Percentiles rank a stretch among this genome's conserved stretches.
Evolutionary conservation across 1,284 basidiomycete genomes (phyloP).

Genomic region (Heimioporus retisporus): DNA sequence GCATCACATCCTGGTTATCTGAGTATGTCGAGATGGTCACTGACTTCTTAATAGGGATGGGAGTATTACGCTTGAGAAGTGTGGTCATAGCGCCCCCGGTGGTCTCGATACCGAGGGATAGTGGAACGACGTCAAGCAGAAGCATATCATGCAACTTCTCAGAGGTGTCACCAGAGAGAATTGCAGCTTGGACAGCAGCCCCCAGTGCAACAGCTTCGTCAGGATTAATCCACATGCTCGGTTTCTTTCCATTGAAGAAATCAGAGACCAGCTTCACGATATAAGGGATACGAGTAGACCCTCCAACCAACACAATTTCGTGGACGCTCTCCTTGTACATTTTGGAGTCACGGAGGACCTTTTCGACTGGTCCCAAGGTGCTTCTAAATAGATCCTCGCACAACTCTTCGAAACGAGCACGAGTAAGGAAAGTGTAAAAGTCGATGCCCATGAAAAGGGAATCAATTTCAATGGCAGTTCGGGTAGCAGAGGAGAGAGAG

Average conservation of each 20-base stretch:
- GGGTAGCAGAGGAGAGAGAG: constrained; percentile 94
- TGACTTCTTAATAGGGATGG: constrained; percentile 98
- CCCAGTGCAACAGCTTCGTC: constrained; percentile 97
- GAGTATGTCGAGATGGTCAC: constrained; percentile 99
- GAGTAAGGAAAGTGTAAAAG: constrained; percentile 96
- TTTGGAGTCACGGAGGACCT: constrained; percentile 97
- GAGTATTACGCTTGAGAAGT: constrained; percentile 96
- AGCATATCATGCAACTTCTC: constrained; percentile 87
- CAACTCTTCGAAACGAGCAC: constrained; percentile 99
- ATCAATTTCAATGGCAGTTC: constrained; percentile 93
- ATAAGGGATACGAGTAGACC: constrained; percentile 99
- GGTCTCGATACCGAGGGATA: constrained; percentile 98
- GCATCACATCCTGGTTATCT: constrained; percentile 93
- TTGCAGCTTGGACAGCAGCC: constrained; percentile 98
- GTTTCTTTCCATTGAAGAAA: constrained; percentile 91
- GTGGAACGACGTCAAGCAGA: constrained; percentile 95
- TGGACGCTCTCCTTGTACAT: constrained; percentile 98
- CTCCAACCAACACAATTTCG: constrained; percentile 95
- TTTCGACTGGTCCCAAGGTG: constrained; percentile 99
- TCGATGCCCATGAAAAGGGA: constrained; percentile 97
- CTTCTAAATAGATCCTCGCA: constrained; percentile 99
- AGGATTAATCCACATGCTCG: constrained; percentile 94
- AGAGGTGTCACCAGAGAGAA: constrained; percentile 94
- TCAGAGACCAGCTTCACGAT: constrained; percentile 98
- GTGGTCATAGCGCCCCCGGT: constrained; percentile 99